Percentiles rank a stretch among this genome's conserved stretches.
phyloP scores from a whole-genome alignment of 2,329 filamentous ascomycete species.

The Epicoccum sorghinum region DNA sequence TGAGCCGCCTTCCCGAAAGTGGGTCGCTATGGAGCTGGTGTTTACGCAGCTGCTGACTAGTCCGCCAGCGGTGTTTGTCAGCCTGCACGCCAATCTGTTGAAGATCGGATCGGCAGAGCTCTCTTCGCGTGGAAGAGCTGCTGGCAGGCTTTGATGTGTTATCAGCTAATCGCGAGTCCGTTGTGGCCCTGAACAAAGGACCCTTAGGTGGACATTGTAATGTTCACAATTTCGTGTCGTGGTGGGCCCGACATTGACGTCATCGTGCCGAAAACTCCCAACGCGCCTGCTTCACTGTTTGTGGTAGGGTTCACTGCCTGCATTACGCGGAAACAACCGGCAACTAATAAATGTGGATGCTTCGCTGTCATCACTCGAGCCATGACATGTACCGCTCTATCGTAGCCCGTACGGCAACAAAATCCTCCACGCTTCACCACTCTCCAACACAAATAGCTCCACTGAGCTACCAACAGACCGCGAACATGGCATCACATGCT shows the following conservation, averaged over 20 bases:
- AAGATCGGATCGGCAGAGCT: no score
- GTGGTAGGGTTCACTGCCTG: neutral
- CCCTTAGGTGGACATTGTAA: no score
- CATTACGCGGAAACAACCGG: conserved; percentile 4
- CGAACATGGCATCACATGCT: conserved; percentile 19
- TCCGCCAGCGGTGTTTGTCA: neutral
- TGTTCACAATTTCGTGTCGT: no score
- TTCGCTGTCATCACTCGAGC: neutral
- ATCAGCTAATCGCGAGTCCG: no score
- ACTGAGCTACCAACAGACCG: neutral
- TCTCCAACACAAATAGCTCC: neutral
- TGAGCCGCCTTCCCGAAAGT: neutral
- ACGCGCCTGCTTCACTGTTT: neutral
- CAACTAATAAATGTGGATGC: neutral
- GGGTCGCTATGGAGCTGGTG: neutral
- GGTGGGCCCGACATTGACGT: conserved; percentile 14
- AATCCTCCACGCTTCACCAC: neutral
- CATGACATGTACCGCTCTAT: conserved; percentile 1
- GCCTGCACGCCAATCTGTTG: no score
- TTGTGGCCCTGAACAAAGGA: no score
- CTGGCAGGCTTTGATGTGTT: no score
- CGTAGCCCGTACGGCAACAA: neutral
- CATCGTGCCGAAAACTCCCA: conserved; percentile 5
- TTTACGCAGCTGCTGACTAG: neutral
- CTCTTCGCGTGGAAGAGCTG: no score